phyloP scores from a whole-genome alignment of 78 protist species.

The Isochrysis galbana region DNA sequence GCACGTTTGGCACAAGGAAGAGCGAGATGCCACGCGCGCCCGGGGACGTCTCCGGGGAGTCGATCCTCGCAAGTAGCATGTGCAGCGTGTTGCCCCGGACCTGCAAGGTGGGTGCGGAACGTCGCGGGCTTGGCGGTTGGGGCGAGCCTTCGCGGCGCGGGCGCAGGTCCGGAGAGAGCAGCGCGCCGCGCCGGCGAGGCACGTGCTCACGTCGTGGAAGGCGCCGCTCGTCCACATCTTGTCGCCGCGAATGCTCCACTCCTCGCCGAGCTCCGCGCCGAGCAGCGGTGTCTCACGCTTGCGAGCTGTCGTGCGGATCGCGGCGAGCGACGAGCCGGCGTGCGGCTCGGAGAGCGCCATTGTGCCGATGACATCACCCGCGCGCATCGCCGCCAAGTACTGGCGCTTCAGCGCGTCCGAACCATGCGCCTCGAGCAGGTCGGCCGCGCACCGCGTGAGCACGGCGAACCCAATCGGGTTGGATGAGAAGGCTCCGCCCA shows the following conservation, averaged over 20 bases:
- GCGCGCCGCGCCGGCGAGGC: neutral
- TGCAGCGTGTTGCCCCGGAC: neutral
- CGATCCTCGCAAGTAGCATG: neutral
- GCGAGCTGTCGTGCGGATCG: neutral
- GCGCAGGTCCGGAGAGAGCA: neutral
- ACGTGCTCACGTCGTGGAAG: neutral
- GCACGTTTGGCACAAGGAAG: neutral
- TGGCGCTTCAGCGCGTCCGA: neutral
- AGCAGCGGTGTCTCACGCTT: neutral
- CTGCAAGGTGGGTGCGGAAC: too few relatives aligned
- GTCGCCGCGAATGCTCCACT: neutral
- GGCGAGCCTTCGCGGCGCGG: too few relatives aligned
- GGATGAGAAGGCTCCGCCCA: neutral
- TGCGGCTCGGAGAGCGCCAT: slow-evolving; percentile 8
- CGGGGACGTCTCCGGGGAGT: neutral
- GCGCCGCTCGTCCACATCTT: neutral
- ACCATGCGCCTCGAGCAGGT: neutral
- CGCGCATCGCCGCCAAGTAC: neutral
- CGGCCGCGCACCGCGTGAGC: slow-evolving; percentile 5
- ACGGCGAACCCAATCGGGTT: neutral
- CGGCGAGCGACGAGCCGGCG: neutral
- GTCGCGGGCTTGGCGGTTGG: too few relatives aligned
- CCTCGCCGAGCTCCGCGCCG: neutral
- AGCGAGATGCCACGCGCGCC: neutral
- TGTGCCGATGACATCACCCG: neutral